Conservation (phyloP, 148 eudicot species). For the Heliamphora exappendiculata region DNA sequence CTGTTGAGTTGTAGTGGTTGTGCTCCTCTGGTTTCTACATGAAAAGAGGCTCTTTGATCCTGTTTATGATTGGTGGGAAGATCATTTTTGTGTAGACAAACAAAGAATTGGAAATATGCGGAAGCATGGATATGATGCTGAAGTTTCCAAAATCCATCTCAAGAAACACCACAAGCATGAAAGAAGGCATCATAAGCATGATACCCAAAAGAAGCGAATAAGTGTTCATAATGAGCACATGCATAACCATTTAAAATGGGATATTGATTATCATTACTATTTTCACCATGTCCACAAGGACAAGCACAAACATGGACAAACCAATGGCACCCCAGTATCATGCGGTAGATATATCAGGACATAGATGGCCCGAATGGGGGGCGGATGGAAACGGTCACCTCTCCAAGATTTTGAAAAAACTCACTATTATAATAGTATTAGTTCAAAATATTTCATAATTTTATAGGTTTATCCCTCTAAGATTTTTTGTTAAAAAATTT, state of each 20-base stretch:
- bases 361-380: no score
- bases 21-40: constrained; percentile 87
- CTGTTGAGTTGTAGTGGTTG: constrained; percentile 42
- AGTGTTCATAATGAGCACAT: constrained; percentile 26
- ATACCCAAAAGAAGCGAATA: constrained; percentile 30
- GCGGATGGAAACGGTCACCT: no score
- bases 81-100: constrained; percentile 39
- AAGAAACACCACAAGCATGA: constrained; percentile 35
- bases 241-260: constrained; percentile 29
- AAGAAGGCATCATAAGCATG: constrained; percentile 27
- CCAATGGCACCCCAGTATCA: constrained; percentile 22
- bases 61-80: constrained; percentile 90
- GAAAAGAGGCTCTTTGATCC: constrained; percentile 95
- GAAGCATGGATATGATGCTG: constrained; percentile 26
- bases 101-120: constrained; percentile 7
- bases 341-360: constrained; percentile 20
- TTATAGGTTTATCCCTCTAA: no score
- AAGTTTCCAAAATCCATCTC: constrained; percentile 19
- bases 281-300: constrained; percentile 72
- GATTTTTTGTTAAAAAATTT: no score
- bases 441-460: no score
- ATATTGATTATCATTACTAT: constrained; percentile 38
- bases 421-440: no score
- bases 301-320: constrained; percentile 53
- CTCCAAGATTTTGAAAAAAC: no score